Percentiles rank a stretch among this genome's conserved stretches.
These are phyloP conservation scores for Lepidium sativum DNA, from an alignment of 345 rosid species.

Conservation along the genomic window DNA sequence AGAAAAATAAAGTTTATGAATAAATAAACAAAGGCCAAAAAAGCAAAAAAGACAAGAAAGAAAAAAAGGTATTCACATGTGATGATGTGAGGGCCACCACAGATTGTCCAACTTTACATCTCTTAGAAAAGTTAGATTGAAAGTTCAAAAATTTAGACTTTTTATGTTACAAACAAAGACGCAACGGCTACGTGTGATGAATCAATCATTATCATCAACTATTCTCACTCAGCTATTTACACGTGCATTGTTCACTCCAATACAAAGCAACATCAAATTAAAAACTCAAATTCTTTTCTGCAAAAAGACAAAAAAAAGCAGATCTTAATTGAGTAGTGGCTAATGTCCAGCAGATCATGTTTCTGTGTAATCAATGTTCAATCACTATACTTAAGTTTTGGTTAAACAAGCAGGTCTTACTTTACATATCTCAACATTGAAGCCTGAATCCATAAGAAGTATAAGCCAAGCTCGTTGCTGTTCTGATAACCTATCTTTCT, in stretches of 20 bases:
- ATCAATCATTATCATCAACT: slow-evolving; percentile 8
- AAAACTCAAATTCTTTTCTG: background rate
- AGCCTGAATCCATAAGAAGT: slow-evolving; percentile 78
- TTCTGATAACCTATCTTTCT: slow-evolving; percentile 73
- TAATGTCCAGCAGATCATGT: too few relatives aligned
- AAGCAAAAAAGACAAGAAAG: too few relatives aligned
- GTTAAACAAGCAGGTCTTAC: slow-evolving; percentile 34
- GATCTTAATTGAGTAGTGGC: too few relatives aligned
- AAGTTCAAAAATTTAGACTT: background rate
- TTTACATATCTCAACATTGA: slow-evolving; percentile 72
- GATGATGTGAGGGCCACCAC: background rate
- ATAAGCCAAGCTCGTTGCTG: slow-evolving; percentile 90
- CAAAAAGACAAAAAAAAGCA: too few relatives aligned
- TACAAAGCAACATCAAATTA: background rate
- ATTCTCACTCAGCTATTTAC: background rate
- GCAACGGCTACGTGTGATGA: background rate
- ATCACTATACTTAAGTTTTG: background rate
- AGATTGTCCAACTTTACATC: background rate
- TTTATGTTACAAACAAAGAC: background rate
- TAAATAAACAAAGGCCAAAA: too few relatives aligned
- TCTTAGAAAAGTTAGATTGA: background rate
- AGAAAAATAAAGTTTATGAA: too few relatives aligned
- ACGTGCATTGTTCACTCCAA: background rate
- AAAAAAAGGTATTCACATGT: too few relatives aligned
- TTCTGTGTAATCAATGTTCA: background rate